phyloP scores from a whole-genome alignment of 1,284 basidiomycete genomes.

The Fomitopsis betulina region DNA sequence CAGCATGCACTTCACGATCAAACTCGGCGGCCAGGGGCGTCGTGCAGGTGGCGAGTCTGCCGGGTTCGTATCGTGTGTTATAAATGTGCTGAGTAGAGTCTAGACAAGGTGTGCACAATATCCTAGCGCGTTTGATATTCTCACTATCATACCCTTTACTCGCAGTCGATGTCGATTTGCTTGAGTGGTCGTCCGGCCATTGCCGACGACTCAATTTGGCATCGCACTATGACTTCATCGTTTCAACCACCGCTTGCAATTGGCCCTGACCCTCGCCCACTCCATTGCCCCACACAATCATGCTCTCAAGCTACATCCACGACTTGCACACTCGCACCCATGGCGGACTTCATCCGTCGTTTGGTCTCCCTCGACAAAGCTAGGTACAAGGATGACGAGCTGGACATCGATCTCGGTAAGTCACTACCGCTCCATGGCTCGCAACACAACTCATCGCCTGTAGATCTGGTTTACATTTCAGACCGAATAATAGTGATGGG shows the following conservation, averaged over 20 bases:
- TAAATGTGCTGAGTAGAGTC: constrained; percentile 64
- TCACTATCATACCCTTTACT: no score
- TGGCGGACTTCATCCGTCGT: constrained; percentile 60
- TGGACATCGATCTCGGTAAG: constrained; percentile 65
- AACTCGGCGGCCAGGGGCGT: no score
- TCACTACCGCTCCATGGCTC: background rate
- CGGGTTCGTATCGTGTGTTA: constrained; percentile 88
- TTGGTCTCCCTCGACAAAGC: constrained; percentile 76
- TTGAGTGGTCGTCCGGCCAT: background rate
- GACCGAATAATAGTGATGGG: constrained; percentile 84
- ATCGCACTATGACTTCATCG: background rate
- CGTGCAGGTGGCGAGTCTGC: constrained; percentile 82
- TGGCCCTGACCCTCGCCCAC: background rate
- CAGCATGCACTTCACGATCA: no score
- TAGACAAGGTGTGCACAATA: no score
- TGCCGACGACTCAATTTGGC: background rate
- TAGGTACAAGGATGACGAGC: constrained; percentile 66
- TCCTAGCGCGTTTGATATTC: no score
- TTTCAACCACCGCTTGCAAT: background rate
- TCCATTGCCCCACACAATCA: background rate
- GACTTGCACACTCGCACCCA: constrained; percentile 18
- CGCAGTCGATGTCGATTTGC: no score
- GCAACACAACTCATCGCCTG: background rate
- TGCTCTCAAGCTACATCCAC: background rate
- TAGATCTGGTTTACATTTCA: constrained; percentile 83